Base-by-base conservation (phyloP, 768 basidiomycete genomes). In the Amanita muscaria region DNA sequence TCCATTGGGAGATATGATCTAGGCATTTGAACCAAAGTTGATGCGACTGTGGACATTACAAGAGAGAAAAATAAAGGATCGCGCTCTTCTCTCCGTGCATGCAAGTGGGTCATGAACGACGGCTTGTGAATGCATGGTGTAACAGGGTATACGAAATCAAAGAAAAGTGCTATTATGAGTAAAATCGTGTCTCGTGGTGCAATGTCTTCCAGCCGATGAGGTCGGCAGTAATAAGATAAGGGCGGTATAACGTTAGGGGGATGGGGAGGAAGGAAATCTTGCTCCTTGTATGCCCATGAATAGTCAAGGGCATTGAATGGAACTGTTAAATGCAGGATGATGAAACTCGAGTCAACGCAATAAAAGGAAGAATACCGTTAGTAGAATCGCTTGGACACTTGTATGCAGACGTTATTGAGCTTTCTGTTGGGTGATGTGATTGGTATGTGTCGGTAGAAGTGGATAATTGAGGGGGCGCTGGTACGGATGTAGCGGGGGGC, bases 51-150 rank as follows among this genome's bases (percentile, higher is more conserved):
- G 11, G 83, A 85, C 81, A 92, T 86, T 51, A 96, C 86, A 22
- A 94, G 66, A 4, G 89, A 83, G 55, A 88, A 92, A 68, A 92
- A 94, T 30, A 93, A 76, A 21, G 89, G 88, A 54, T 93, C 87
- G 15, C 79, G 76, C 57, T 92, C 88, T 64, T 93, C 91, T 47
- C 88, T 64, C 33, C 76, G 77, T 0, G 78, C 69, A 50, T 83
- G 79, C 23, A 96, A 68, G 64, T 91, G 91, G n/a, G 86, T 83
- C 78, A 90, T 83, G 60, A 92, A 92, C 1, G 85, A 87, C 21
- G 88, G 88, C 57, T 85, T 86, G 66, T 96, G 92, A 34, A 96
- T 67, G 60, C 87, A 90, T 4, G 91, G 91, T 7, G 88, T 93
- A 24, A 94, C 72, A 7, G 88, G 85, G 61, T 91, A 91, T 38